These are phyloP conservation scores for Leersia perrieri DNA, from an alignment of 176 grass and related monocot species.

Conservation along the genomic window DNA sequence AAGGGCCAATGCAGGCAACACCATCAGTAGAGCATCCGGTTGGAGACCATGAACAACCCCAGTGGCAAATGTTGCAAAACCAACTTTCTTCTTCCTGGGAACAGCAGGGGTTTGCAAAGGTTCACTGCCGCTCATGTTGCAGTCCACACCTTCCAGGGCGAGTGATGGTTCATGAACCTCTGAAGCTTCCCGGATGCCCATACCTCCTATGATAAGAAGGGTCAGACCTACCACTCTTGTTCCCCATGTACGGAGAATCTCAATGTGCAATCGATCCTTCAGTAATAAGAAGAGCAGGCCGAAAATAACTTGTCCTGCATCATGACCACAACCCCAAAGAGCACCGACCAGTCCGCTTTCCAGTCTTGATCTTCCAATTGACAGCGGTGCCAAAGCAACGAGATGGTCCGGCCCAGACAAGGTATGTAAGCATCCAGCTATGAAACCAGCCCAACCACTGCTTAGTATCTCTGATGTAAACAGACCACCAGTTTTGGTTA, in stretches of 20 bases:
- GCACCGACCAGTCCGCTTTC: conserved; percentile 93
- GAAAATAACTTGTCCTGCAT: conserved; percentile 93
- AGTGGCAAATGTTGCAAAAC: conserved; percentile 87
- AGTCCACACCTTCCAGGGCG: conserved; percentile 49
- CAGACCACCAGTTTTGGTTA: conserved; percentile 47
- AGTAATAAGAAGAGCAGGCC: conserved; percentile 89
- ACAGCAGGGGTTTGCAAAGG: conserved; percentile 21
- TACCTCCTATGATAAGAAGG: conserved; percentile 76
- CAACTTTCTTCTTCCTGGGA: conserved; percentile 77
- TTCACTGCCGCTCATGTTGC: conserved; percentile 18
- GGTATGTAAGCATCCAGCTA: conserved; percentile 94
- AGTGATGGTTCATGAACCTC: conserved; percentile 51
- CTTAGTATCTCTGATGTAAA: conserved; percentile 65
- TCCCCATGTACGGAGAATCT: conserved; percentile 81
- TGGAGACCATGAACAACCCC: conserved; percentile 89
- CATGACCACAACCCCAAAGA: conserved; percentile 98
- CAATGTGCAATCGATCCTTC: conserved; percentile 91
- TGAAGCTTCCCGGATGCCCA: conserved; percentile 76
- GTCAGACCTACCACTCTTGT: conserved; percentile 92
- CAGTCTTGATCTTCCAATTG: conserved; percentile 77
- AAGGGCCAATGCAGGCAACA: conserved; percentile 79
- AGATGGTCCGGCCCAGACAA: conserved; percentile 96
- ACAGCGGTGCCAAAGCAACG: conserved; percentile 82
- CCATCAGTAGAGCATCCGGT: conserved; percentile 86
- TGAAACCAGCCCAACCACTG: conserved; percentile 88